phyloP scores from a whole-genome alignment of 2,329 filamentous ascomycete genomes.

The Alternaria brassicicola region DNA sequence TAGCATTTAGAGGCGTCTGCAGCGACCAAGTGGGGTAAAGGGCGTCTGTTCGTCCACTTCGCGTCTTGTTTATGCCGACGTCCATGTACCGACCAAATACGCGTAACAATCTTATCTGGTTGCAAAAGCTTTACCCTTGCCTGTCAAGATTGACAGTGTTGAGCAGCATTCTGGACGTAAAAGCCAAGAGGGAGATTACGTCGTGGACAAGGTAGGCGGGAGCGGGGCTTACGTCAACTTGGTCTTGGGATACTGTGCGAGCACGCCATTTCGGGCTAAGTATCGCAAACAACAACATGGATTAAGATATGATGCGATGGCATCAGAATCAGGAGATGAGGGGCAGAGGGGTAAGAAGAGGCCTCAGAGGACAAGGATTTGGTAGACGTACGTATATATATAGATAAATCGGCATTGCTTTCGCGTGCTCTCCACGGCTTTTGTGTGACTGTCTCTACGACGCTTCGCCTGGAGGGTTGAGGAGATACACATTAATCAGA shows the following conservation, averaged over 20 bases:
- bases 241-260: constrained; percentile 14
- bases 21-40: constrained; percentile 12
- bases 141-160: not conserved
- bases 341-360: constrained; percentile 14
- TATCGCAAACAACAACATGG: constrained; percentile 31
- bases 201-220: not conserved
- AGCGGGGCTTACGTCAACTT: constrained; percentile 13
- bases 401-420: not conserved
- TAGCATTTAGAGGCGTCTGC: constrained; percentile 3
- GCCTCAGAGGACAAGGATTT: constrained; percentile 16
- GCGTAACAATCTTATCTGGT: not conserved
- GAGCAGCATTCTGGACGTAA: not conserved
- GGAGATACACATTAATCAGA: not conserved
- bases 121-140: not conserved
- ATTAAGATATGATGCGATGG: constrained; percentile 20
- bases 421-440: not conserved
- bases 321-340: constrained; percentile 3
- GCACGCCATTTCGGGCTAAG: constrained; percentile 41
- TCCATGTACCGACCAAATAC: not conserved
- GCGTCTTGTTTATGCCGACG: constrained; percentile 13
- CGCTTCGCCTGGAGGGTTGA: not conserved
- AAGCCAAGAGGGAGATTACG: not conserved
- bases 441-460: not conserved
- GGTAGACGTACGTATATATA: not conserved
- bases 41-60: not conserved